phyloP scores from a whole-genome alignment of 768 basidiomycete genomes.

The Russula olivacea region DNA sequence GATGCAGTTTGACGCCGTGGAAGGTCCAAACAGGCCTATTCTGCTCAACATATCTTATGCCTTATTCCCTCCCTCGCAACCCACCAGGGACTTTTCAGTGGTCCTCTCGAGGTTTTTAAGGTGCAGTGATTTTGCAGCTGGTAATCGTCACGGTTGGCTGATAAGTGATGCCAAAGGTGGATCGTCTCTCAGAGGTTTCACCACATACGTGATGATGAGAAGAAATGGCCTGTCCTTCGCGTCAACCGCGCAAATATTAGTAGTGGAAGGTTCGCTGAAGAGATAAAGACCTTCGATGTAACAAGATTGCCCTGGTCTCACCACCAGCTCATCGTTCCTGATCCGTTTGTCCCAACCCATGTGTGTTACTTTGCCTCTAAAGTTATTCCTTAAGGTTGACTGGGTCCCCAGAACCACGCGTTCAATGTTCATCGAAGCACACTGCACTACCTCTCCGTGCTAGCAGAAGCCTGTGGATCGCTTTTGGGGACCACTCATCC shows the following conservation, averaged over 20 bases:
- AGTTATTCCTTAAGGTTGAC: not conserved
- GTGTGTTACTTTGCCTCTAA: not conserved
- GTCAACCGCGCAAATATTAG: slow-evolving; percentile 4
- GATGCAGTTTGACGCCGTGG: slow-evolving; percentile 16
- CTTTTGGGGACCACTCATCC: slow-evolving; percentile 10
- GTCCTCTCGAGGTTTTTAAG: slow-evolving; percentile 19
- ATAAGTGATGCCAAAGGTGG: slow-evolving; percentile 12
- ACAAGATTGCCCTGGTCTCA: slow-evolving; percentile 14
- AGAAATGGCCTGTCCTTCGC: slow-evolving; percentile 15
- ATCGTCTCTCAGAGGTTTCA: slow-evolving; percentile 19
- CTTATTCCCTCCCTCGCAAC: not conserved
- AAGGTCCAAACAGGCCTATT: slow-evolving; percentile 5
- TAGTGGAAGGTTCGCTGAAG: not conserved
- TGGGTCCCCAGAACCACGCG: slow-evolving; percentile 20
- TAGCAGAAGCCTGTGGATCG: slow-evolving; percentile 15
- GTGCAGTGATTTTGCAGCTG: slow-evolving; percentile 4
- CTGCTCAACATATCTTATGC: slow-evolving; percentile 17
- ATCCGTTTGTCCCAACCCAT: slow-evolving; percentile 22
- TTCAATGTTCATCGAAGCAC: slow-evolving; percentile 21
- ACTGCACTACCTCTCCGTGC: slow-evolving; percentile 13
- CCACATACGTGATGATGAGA: not conserved
- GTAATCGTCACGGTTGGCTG: not conserved
- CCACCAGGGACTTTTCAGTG: slow-evolving; percentile 9
- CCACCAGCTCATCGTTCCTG: slow-evolving; percentile 24
- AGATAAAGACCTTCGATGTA: slow-evolving; percentile 9